A percentile compares a stretch with the other conserved stretches of the same genome.
Conservation (phyloP, 805 yeast species). For the Komagataella pastoris region DNA sequence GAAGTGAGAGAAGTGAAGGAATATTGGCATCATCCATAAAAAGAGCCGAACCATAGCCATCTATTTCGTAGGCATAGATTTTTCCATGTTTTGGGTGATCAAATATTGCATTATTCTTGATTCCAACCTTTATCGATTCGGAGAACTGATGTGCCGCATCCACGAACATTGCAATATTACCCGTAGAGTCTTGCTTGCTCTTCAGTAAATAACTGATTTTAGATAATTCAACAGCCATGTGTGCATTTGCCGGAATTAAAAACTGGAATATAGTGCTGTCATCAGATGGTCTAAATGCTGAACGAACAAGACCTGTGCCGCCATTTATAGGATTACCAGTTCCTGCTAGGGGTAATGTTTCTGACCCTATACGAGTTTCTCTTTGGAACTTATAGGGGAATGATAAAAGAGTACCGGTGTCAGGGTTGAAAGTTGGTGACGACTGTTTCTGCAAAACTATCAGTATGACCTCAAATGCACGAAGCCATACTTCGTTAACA, state of each 20-base stretch:
- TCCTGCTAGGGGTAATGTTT: conserved; percentile 69
- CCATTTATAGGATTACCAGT: conserved; percentile 72
- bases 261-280: conserved; percentile 74
- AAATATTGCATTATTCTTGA: conserved; percentile 50
- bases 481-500: conserved; percentile 36
- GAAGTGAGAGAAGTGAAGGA: conserved; percentile 70
- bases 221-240: conserved; percentile 50
- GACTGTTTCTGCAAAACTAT: conserved; percentile 46
- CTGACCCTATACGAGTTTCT: conserved; percentile 63
- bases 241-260: conserved; percentile 80
- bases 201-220: conserved; percentile 17
- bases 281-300: conserved; percentile 82
- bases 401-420: conserved; percentile 30
- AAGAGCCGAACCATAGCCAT: conserved; percentile 64
- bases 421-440: conserved; percentile 38
- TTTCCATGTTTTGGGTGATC: conserved; percentile 57
- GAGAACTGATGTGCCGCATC: conserved; percentile 22
- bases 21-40: conserved; percentile 89
- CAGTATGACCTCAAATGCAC: conserved; percentile 39
- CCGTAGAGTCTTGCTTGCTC: neutral
- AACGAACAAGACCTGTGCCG: conserved; percentile 59
- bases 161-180: conserved; percentile 2
- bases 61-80: conserved; percentile 82
- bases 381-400: conserved; percentile 60
- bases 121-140: conserved; percentile 33